Evolutionary conservation across 768 basidiomycete species (phyloP).

Genomic region (Hypsizygus marmoreus): DNA sequence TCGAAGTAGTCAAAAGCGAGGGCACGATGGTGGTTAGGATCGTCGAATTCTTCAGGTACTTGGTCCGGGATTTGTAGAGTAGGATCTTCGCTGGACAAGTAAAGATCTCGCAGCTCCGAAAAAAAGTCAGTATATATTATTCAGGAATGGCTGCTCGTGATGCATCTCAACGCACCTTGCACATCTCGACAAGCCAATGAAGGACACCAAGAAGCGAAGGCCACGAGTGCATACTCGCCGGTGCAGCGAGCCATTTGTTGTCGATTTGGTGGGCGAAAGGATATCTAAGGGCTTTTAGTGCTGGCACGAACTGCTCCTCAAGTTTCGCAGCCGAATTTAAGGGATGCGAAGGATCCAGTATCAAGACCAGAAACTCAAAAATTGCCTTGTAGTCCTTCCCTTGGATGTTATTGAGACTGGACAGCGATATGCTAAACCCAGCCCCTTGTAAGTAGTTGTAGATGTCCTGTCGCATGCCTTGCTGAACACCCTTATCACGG

Average conservation of each 20-base stretch:
- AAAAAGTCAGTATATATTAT: constrained; percentile 25
- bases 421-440: constrained; percentile 69
- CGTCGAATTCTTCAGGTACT: constrained; percentile 76
- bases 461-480: constrained; percentile 78
- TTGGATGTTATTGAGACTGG: constrained; percentile 75
- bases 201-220: constrained; percentile 83
- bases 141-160: not conserved
- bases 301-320: constrained; percentile 82
- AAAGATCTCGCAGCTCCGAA: constrained; percentile 40
- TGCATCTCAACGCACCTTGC: constrained; percentile 68
- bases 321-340: constrained; percentile 47
- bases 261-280: constrained; percentile 80
- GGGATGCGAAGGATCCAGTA: constrained; percentile 72
- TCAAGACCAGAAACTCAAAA: constrained; percentile 74
- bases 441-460: constrained; percentile 63
- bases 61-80: constrained; percentile 62
- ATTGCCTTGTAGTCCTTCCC: constrained; percentile 85
- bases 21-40: constrained; percentile 71
- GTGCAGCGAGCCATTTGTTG: constrained; percentile 84
- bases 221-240: constrained; percentile 93
- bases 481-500: constrained; percentile 73
- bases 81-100: constrained; percentile 64
- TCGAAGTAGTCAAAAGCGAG: constrained; percentile 77
- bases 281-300: constrained; percentile 77
- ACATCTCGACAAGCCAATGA: constrained; percentile 89